Base-by-base conservation (phyloP, 495 filamentous ascomycete genomes). In the Penicillium soppii region DNA sequence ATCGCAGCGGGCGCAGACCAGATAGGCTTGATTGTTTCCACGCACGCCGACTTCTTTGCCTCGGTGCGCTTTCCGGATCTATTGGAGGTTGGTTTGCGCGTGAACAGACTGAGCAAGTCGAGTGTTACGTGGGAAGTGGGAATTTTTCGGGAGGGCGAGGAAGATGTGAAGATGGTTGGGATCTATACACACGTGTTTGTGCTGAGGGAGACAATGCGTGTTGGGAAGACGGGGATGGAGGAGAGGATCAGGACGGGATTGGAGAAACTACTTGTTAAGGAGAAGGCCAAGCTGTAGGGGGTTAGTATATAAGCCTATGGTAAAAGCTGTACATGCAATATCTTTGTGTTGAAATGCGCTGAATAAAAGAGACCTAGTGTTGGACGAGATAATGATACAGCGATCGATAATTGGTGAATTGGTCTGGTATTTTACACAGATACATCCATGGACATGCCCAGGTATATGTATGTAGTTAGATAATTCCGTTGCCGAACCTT, bases 71-170 rank as follows among this genome's bases (percentile, higher is more conserved):
- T 91, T 59, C 92, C 92, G 2, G 87, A 86, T 43, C 74, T 88
- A 6, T 77, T 95, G 5, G 91, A 96, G 49, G 75, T 96, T 0
- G 90, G 85, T 3, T 63, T 98, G 26, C 77, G 91, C 2, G 91
- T 95, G 9, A 90, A 86, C 51, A 89, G 85, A 62, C 74, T 98
- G 5, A 89, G 91, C 2, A 88, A 82, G 55, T 91, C 88, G 15
- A 95, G 90, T 58, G 92, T 94, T n/a, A 87, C 84, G 7, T 98
- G 96, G 65, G 92, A 98, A 60, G 80, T 95, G 27, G 92, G 86
- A 3, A 80, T 98, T 10, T 97, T 97, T 56, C 86, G 89, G 59
- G 75, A 80, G 50, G 90, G 82, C 0, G 70, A 84, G 29, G 83
- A 89, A n/a, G 72, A 78, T 25, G 89, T 92, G 2, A 89, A 86